These are phyloP conservation scores for Mycena albidolilacea DNA, from an alignment of 768 basidiomycete genomes.

Conservation along the genomic window DNA sequence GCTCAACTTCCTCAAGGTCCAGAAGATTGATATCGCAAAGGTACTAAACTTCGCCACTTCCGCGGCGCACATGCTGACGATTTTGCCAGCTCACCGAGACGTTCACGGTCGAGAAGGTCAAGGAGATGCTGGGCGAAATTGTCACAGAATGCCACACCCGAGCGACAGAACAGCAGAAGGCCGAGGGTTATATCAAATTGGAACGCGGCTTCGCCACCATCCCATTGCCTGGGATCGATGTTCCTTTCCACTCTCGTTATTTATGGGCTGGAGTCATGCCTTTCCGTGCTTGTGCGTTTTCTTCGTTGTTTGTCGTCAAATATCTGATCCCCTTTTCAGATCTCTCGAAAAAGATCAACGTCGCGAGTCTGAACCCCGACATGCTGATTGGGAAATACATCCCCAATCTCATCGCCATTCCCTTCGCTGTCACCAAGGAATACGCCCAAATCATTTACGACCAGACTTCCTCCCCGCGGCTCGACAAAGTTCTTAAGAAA, in stretches of 20 bases:
- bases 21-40: constrained; percentile 95
- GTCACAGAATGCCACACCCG: constrained; percentile 85
- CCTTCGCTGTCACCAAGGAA: constrained; percentile 85
- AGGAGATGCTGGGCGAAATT: constrained; percentile 95
- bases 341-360: constrained; percentile 97
- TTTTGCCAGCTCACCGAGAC: constrained; percentile 82
- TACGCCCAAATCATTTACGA: constrained; percentile 97
- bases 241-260: constrained; percentile 99
- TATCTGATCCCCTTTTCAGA: constrained; percentile 60
- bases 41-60: constrained; percentile 52
- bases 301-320: constrained; percentile 6
- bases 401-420: constrained; percentile 94
- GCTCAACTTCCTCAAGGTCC: constrained; percentile 94
- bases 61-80: constrained; percentile 19
- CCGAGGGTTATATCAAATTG: constrained; percentile 91
- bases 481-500: constrained; percentile 93
- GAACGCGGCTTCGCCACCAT: constrained; percentile 98
- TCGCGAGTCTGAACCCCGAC: constrained; percentile 92
- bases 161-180: constrained; percentile 83
- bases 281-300: constrained; percentile 90
- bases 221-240: constrained; percentile 96
- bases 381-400: constrained; percentile 96
- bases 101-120: constrained; percentile 92
- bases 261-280: constrained; percentile 99
- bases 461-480: constrained; percentile 94